A percentile compares a stretch with the other conserved stretches of the same genome.
Evolutionary conservation across 176 grass and related monocot genomes (phyloP).

Genomic region (Raddia guianensis): DNA sequence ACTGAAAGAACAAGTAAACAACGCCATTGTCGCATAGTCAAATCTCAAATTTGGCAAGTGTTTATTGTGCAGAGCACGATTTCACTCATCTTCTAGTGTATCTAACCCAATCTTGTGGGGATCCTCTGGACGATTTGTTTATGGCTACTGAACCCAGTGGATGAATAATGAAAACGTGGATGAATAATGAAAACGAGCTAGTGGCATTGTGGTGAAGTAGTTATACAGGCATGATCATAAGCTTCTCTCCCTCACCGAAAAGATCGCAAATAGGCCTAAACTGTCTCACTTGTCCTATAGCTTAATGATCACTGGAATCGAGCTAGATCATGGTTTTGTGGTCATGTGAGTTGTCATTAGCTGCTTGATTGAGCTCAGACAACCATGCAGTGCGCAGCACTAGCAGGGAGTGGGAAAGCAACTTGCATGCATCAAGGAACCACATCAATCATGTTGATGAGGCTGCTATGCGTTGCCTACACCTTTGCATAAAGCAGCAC

Average conservation of each 20-base stretch:
- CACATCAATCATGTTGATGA: constrained; percentile 37
- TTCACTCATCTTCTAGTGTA: constrained; percentile 3
- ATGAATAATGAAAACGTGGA: background rate
- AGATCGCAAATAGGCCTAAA: constrained; percentile 14
- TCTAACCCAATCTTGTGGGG: background rate
- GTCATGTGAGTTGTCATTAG: constrained; percentile 30
- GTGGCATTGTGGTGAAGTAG: constrained; percentile 10
- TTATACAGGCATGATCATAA: constrained; percentile 9
- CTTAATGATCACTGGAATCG: constrained; percentile 37
- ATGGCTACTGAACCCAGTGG: background rate
- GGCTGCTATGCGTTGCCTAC: background rate
- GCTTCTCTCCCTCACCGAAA: constrained; percentile 24
- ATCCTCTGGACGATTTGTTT: constrained; percentile 6
- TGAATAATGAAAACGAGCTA: background rate
- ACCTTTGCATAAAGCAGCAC: constrained; percentile 20
- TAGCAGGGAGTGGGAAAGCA: constrained; percentile 44
- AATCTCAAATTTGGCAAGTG: background rate
- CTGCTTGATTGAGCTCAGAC: constrained; percentile 13
- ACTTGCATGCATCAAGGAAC: constrained; percentile 2
- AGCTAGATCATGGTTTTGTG: constrained; percentile 28
- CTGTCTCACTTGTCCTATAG: constrained; percentile 14
- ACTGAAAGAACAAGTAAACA: background rate
- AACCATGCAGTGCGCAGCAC: background rate
- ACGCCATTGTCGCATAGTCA: background rate
- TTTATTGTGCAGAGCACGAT: background rate